Conservation (phyloP, 352 stramenopile species). For the Globisporangium paroecandrum region DNA sequence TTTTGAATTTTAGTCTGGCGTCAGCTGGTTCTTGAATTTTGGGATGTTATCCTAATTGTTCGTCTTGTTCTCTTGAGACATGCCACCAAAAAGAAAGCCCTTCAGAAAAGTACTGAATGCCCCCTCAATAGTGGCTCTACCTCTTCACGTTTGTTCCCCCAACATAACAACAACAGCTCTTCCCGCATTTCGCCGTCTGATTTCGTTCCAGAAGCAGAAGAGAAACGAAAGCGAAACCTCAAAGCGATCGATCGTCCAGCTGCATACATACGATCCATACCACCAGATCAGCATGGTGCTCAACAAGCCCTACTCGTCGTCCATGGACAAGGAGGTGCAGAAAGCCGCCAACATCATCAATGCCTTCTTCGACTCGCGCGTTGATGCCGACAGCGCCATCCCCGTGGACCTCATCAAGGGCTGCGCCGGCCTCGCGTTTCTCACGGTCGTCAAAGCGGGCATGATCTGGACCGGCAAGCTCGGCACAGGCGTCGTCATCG, state of each 20-base stretch:
- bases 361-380: slow-evolving; percentile 74
- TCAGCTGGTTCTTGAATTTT: too few relatives aligned
- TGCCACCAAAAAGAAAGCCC: neutral
- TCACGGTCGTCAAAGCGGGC: slow-evolving; percentile 84
- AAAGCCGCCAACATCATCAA: slow-evolving; percentile 84
- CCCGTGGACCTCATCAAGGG: slow-evolving; percentile 80
- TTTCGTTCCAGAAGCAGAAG: neutral
- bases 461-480: slow-evolving; percentile 84
- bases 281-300: slow-evolving; percentile 53
- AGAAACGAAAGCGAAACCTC: neutral
- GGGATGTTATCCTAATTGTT: neutral
- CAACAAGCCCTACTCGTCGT: slow-evolving; percentile 83
- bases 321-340: slow-evolving; percentile 84
- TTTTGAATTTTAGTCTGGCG: too few relatives aligned
- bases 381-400: slow-evolving; percentile 72
- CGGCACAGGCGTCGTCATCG: slow-evolving; percentile 78
- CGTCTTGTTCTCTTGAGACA: neutral
- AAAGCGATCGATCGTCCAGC: neutral
- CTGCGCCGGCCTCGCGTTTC: slow-evolving; percentile 69
- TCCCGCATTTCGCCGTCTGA: neutral
- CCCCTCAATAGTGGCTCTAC: neutral
- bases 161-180: neutral
- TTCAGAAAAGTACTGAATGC: neutral
- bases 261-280: too few relatives aligned
- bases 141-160: neutral